Base-by-base conservation (phyloP, 2,329 filamentous ascomycete genomes). In the Bertia moriformis region DNA sequence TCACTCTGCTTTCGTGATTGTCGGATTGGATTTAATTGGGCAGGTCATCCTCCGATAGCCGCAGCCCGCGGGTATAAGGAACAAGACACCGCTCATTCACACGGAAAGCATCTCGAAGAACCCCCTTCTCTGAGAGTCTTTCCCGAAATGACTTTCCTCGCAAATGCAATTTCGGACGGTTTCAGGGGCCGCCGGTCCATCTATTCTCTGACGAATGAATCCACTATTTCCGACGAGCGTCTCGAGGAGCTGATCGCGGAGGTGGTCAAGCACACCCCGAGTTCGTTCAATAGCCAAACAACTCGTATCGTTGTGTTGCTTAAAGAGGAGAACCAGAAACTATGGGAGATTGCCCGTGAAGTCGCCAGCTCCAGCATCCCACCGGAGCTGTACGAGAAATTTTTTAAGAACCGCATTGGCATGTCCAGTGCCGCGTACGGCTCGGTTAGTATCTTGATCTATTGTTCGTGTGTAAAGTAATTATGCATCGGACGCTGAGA, bases 241-340 rank as follows among this genome's bases (percentile, higher is more conserved):
- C 50, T 58, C 18, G 39, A 49, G 38, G 45, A 52, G 20, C 47
- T 58, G 13, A 37, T 58, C 15, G 32, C 41, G 4, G 41, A 52
- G 18, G 43, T 49, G 19, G 41, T 50, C 30, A 40, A 41, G 4
- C 48, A 48, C 22, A 18, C 44, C 14, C 48, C 48, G 14, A 49
- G 47, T 4, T 47, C 48, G 1, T 50, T 46, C 44, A 50, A 50
- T 44, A 48, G 47, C 3, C 48, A 49, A 40, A 43, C 47, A 14
- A 40, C 39, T n/a, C 47, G 47, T 27, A 36, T 48, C 19, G 48
- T 44, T 5, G 19, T 50, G 4, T 43, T 50, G 14, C 38, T 45
- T 14, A 46, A 46, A 22, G 42, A 46, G 14, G 47, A 50, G 42
- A 47, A 50, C 41, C 43, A 46, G 42, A 14, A 48, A 17, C 39